phyloP scores from a whole-genome alignment of 345 rosid genomes.

The Abelmoschus esculentus region DNA sequence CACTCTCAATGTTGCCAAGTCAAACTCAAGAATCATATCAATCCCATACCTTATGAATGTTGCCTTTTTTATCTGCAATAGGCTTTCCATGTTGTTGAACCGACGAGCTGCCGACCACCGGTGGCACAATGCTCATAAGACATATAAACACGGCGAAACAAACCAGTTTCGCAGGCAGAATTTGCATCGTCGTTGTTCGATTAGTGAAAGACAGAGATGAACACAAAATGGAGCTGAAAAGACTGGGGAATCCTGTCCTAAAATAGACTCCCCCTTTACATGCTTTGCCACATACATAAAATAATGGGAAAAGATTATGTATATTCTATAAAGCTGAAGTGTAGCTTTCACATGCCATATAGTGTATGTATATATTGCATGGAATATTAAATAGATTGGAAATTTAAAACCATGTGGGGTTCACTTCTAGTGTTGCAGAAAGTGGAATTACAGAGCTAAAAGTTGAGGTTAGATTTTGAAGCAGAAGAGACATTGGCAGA shows the following conservation, averaged over 20 bases:
- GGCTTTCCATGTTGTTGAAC: slow-evolving; percentile 10
- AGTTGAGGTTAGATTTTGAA: slow-evolving; percentile 12
- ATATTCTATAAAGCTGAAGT: background rate
- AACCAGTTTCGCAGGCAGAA: slow-evolving; percentile 14
- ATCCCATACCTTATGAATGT: slow-evolving; percentile 24
- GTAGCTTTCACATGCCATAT: background rate
- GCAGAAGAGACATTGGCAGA: slow-evolving; percentile 8
- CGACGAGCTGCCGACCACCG: slow-evolving; percentile 16
- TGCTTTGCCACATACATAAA: background rate
- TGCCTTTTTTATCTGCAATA: slow-evolving; percentile 3
- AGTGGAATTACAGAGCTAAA: slow-evolving; percentile 17
- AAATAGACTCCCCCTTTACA: background rate
- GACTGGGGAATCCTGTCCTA: background rate
- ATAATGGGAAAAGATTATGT: background rate
- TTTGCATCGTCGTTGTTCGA: slow-evolving; percentile 23
- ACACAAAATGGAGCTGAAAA: background rate
- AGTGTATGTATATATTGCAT: slow-evolving; percentile 14
- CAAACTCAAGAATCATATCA: background rate
- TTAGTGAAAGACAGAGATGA: background rate
- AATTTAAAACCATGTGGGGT: slow-evolving; percentile 31
- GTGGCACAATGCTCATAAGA: slow-evolving; percentile 18
- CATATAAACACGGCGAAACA: slow-evolving; percentile 11
- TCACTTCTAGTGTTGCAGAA: slow-evolving; percentile 12
- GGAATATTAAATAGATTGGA: slow-evolving; percentile 6
- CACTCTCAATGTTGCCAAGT: background rate